These are phyloP conservation scores for Neopestalotiopsis clavispora DNA, from an alignment of 2,329 filamentous ascomycete species.

Conservation along the genomic window DNA sequence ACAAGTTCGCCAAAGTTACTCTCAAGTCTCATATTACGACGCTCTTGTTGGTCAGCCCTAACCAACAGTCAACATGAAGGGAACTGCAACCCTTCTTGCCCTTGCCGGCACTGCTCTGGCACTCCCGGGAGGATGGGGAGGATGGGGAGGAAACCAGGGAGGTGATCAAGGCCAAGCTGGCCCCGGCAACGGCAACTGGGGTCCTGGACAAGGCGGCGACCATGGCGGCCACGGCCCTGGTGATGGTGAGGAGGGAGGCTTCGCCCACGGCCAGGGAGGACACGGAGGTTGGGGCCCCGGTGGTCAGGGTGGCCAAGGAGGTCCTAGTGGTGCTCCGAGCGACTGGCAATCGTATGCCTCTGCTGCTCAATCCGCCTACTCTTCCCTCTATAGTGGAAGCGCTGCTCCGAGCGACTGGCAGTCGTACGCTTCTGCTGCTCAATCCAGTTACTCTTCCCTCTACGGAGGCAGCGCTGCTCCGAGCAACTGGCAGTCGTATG, in stretches of 20 bases:
- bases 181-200: neutral
- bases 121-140: neutral
- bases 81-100: slow-evolving; percentile 28
- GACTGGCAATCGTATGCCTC: neutral
- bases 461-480: neutral
- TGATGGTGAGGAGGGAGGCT: neutral
- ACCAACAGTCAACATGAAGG: slow-evolving; percentile 32
- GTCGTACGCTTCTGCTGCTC: neutral
- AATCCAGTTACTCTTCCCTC: neutral
- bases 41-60: slow-evolving; percentile 15
- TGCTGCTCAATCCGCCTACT: neutral
- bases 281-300: neutral
- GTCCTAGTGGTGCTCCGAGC: neutral
- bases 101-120: slow-evolving; percentile 33
- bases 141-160: neutral
- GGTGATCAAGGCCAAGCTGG: neutral
- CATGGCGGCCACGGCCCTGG: neutral
- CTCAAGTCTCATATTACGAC: slow-evolving; percentile 22
- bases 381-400: neutral
- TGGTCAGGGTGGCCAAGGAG: neutral
- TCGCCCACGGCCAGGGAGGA: neutral
- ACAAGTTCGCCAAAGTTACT: slow-evolving; percentile 39
- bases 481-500: neutral
- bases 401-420: neutral
- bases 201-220: neutral